These are phyloP conservation scores for Penicillium sp. DNA, from an alignment of 2,329 filamentous ascomycete genomes.

Conservation along the genomic window DNA sequence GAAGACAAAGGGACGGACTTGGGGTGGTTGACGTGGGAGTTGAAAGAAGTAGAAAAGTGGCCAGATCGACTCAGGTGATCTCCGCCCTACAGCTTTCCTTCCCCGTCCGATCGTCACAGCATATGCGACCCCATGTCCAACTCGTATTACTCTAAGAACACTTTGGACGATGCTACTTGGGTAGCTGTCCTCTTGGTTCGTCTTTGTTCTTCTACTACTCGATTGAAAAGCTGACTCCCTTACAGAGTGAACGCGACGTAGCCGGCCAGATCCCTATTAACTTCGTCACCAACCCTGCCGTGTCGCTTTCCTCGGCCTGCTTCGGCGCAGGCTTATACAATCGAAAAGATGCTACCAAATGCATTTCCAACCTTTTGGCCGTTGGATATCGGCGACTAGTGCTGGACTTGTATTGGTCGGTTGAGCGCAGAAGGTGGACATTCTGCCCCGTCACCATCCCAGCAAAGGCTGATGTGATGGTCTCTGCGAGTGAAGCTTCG, in stretches of 20 bases:
- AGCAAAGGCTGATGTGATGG: slow-evolving; percentile 20
- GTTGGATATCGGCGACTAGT: slow-evolving; percentile 56
- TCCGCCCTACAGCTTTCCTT: slow-evolving; percentile 16
- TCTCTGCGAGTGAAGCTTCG: slow-evolving; percentile 17
- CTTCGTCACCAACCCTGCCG: slow-evolving; percentile 54
- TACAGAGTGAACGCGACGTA: slow-evolving; percentile 59
- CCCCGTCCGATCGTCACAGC: not conserved
- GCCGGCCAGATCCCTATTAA: slow-evolving; percentile 58
- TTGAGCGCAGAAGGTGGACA: slow-evolving; percentile 51
- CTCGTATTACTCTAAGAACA: slow-evolving; percentile 39
- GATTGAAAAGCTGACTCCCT: slow-evolving; percentile 10
- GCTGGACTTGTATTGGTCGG: slow-evolving; percentile 62
- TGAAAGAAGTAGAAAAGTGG: slow-evolving; percentile 20
- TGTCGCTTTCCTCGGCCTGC: slow-evolving; percentile 56
- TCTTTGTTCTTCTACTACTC: slow-evolving; percentile 1
- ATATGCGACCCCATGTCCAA: slow-evolving; percentile 36
- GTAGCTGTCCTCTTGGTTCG: slow-evolving; percentile 38
- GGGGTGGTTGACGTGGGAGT: slow-evolving; percentile 1
- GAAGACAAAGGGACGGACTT: not conserved
- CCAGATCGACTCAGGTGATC: slow-evolving; percentile 30
- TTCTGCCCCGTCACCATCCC: slow-evolving; percentile 58
- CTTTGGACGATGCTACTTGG: slow-evolving; percentile 37
- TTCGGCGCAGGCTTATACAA: slow-evolving; percentile 54
- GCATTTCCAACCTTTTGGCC: slow-evolving; percentile 60
- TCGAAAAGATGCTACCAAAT: slow-evolving; percentile 48